Percentiles rank a stretch among this genome's conserved stretches.
Evolutionary conservation across 2,329 filamentous ascomycete species (phyloP).

Genomic region (Fusarium bulbicola): DNA sequence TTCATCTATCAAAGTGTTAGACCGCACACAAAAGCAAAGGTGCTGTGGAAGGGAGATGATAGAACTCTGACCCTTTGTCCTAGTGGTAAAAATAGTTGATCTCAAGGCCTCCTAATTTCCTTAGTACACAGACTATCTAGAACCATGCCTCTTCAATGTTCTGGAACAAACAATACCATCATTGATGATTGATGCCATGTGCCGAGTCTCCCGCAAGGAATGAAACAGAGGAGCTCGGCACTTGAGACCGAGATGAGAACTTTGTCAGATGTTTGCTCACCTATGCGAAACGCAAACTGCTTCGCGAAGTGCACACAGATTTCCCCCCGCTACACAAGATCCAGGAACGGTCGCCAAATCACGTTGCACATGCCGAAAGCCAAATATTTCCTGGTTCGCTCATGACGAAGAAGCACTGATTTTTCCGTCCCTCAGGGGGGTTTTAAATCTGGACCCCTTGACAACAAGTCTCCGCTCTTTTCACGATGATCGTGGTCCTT

Average conservation of each 20-base stretch:
- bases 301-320: not conserved
- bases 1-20: not conserved
- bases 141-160: not conserved
- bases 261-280: not conserved
- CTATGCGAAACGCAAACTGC: conserved; percentile 25
- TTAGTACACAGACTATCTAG: too few relatives aligned
- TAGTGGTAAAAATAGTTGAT: not conserved
- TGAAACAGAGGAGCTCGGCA: conserved; percentile 3
- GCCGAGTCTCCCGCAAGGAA: not conserved
- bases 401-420: conserved; percentile 6
- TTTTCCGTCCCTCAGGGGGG: conserved; percentile 12
- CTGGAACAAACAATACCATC: not conserved
- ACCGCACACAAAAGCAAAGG: not conserved
- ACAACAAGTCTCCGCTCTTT: conserved; percentile 5
- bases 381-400: conserved; percentile 4
- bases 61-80: not conserved
- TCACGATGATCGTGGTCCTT: not conserved
- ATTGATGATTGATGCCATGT: not conserved
- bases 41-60: not conserved
- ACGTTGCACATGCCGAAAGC: conserved; percentile 2
- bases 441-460: conserved; percentile 10
- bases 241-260: not conserved
- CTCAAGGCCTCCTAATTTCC: not conserved
- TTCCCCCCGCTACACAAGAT: conserved; percentile 13
- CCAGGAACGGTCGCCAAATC: not conserved